A percentile compares a stretch with the other conserved stretches of the same genome.
These are phyloP conservation scores for Dichotomocladium elegans DNA, from an alignment of 371 early-diverging fungal genomes.

Conservation along the genomic window DNA sequence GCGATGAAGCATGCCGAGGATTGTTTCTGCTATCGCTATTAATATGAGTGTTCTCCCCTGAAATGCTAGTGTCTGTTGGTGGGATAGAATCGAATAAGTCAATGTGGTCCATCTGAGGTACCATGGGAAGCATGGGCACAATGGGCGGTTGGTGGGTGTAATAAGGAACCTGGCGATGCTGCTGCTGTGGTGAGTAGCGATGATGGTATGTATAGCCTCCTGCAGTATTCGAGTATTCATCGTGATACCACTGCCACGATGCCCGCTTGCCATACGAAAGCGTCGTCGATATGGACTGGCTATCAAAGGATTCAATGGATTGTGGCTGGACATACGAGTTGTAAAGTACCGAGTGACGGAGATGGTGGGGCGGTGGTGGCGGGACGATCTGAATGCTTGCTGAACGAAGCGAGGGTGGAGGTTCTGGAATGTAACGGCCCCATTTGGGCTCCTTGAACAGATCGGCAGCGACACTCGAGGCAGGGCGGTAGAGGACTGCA, in stretches of 20 bases:
- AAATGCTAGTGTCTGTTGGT: neutral
- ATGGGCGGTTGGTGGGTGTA: neutral
- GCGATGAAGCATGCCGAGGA: too few relatives aligned
- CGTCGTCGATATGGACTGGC: neutral
- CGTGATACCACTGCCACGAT: neutral
- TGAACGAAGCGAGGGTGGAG: slow-evolving; percentile 10
- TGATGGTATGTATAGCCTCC: neutral
- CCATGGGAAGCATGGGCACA: slow-evolving; percentile 7
- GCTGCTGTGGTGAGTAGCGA: neutral
- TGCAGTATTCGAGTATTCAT: too few relatives aligned
- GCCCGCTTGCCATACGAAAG: neutral
- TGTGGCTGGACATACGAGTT: slow-evolving; percentile 1
- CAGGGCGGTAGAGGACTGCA: neutral
- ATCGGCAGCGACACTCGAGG: neutral
- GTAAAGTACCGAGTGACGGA: neutral
- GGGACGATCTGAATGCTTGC: neutral
- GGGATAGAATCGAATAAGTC: neutral
- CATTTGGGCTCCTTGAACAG: slow-evolving; percentile 10
- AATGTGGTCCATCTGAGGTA: slow-evolving; percentile 8
- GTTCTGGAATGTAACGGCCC: slow-evolving; percentile 15
- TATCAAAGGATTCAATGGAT: slow-evolving; percentile 4
- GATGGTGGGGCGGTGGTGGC: neutral
- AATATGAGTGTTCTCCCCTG: neutral
- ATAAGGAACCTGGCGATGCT: neutral
- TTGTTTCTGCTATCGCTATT: neutral